A percentile compares a stretch with the other conserved stretches of the same genome.
Conservation (phyloP, 2,329 filamentous ascomycete species). For the Macrophomina phaseolina region DNA sequence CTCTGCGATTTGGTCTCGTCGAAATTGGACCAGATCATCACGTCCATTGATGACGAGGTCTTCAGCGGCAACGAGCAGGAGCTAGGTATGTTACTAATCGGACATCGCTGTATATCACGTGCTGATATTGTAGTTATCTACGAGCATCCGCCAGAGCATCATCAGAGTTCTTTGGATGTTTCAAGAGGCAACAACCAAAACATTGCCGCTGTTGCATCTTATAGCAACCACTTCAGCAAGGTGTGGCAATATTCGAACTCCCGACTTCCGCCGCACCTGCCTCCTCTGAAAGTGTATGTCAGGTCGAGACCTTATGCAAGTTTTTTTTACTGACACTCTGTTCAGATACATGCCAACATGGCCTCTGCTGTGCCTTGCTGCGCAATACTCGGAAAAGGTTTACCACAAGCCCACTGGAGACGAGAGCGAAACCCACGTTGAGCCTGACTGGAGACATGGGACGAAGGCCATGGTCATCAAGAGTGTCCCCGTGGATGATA, state of each 20-base stretch:
- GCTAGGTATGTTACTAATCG: conserved; percentile 46
- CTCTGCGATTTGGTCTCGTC: conserved; percentile 66
- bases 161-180: conserved; percentile 9
- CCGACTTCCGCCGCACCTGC: conserved; percentile 69
- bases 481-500: conserved; percentile 76
- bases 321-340: neutral
- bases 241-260: conserved; percentile 82
- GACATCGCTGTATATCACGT: neutral
- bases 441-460: conserved; percentile 73
- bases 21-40: conserved; percentile 72
- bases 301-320: no score
- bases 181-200: conserved; percentile 14
- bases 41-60: conserved; percentile 70
- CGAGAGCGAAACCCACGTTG: conserved; percentile 72
- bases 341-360: conserved; percentile 74
- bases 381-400: conserved; percentile 75
- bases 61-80: conserved; percentile 59
- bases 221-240: conserved; percentile 70
- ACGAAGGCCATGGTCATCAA: conserved; percentile 88
- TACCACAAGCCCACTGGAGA: conserved; percentile 69
- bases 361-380: conserved; percentile 77
- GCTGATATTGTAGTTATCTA: conserved; percentile 26
- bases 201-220: neutral
- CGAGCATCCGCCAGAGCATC: conserved; percentile 17
- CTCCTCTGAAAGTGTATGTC: conserved; percentile 69